A percentile compares a stretch with the other conserved stretches of the same genome.
Conservation (phyloP, 768 basidiomycete species). For the Mycena crocata region DNA sequence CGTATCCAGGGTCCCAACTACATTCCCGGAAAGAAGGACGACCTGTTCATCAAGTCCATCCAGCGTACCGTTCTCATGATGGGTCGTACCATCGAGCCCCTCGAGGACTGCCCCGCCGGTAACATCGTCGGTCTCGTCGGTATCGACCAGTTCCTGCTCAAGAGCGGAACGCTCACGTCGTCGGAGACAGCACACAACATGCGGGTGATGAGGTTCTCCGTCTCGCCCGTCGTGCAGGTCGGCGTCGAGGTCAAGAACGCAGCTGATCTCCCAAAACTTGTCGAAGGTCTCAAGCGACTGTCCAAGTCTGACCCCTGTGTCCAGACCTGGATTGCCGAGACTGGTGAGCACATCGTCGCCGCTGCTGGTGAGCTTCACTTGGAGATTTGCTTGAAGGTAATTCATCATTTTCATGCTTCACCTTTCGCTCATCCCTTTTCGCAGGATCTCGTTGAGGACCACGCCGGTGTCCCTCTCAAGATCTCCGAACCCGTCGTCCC, state of each 20-base stretch:
- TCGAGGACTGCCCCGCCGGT: slow-evolving; percentile 98
- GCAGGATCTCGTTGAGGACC: slow-evolving; percentile 98
- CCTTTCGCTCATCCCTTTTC: slow-evolving; percentile 95
- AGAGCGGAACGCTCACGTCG: slow-evolving; percentile 97
- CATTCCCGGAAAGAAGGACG: slow-evolving; percentile 97
- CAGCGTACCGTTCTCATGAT: slow-evolving; percentile 99
- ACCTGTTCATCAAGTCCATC: slow-evolving; percentile 96
- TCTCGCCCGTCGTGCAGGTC: slow-evolving; percentile 98
- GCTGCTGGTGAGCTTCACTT: slow-evolving; percentile 99
- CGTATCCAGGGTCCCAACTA: slow-evolving; percentile 99
- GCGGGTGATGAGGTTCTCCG: slow-evolving; percentile 99
- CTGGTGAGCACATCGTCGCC: slow-evolving; percentile 98
- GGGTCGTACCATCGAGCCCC: slow-evolving; percentile 98
- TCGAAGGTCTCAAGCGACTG: slow-evolving; percentile 99
- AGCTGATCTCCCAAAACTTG: slow-evolving; percentile 97
- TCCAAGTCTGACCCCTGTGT: slow-evolving; percentile 99
- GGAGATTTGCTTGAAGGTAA: slow-evolving; percentile 99
- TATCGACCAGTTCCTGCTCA: slow-evolving; percentile 99
- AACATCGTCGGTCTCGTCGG: slow-evolving; percentile 99
- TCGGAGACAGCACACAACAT: slow-evolving; percentile 99
- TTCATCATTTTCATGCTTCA: slow-evolving; percentile 99
- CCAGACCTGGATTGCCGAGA: slow-evolving; percentile 93
- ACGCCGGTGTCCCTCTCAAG: slow-evolving; percentile 99
- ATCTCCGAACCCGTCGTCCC: slow-evolving; percentile 98
- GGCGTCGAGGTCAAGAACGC: slow-evolving; percentile 99